Percentiles rank a stretch among this genome's conserved stretches.
phyloP scores from a whole-genome alignment of 257 asterid species.

The Eucommia ulmoides region DNA sequence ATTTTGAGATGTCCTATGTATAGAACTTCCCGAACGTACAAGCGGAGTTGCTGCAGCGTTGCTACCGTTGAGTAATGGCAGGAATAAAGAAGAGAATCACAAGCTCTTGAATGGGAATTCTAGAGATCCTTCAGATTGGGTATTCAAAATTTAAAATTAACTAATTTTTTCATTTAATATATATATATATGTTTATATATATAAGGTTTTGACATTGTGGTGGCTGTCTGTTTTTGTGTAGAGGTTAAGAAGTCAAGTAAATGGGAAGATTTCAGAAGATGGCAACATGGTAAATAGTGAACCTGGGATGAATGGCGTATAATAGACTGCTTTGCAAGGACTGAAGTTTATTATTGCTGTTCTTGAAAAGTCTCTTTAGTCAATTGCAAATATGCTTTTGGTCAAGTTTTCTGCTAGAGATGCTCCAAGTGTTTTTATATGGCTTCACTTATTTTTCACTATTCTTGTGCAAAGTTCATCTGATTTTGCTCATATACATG shows the following conservation, averaged over 20 bases:
- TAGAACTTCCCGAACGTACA: constrained; percentile 86
- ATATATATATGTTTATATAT: neutral
- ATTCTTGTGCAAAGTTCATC: too few species aligned
- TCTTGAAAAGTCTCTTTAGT: too few species aligned
- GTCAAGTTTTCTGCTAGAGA: too few species aligned
- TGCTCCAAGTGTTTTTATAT: too few species aligned
- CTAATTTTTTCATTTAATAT: neutral
- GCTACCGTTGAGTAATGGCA: constrained; percentile 13
- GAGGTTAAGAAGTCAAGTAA: constrained; percentile 88
- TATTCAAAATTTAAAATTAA: constrained; percentile 12
- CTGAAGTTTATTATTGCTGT: too few species aligned
- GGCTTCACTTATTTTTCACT: too few species aligned
- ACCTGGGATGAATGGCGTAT: constrained; percentile 55
- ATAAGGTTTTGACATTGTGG: constrained; percentile 3
- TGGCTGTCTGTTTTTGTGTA: constrained; percentile 14
- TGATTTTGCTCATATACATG: too few species aligned
- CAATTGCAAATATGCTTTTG: too few species aligned
- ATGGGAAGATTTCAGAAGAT: constrained; percentile 80
- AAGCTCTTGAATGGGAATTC: constrained; percentile 70
- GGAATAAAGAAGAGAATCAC: constrained; percentile 58
- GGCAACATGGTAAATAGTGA: constrained; percentile 66
- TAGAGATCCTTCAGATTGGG: constrained; percentile 73
- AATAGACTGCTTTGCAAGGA: too few species aligned
- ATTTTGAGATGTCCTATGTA: neutral
- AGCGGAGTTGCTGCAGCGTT: constrained; percentile 35